Percentiles rank a stretch among this genome's conserved stretches.
phyloP scores from a whole-genome alignment of 1,284 basidiomycete genomes.

The Moniliophthora roreri region DNA sequence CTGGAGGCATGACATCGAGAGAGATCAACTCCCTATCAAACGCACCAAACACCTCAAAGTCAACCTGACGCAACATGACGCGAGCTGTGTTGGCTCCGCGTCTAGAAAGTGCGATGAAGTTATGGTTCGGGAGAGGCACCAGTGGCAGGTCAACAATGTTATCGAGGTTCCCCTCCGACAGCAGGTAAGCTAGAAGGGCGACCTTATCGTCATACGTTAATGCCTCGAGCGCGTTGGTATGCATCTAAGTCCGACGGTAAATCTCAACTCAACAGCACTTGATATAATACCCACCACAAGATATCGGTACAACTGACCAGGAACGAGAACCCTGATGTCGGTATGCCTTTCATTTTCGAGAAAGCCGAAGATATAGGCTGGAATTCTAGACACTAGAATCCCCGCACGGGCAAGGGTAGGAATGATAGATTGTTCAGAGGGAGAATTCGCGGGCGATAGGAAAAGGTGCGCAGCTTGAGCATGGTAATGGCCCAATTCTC shows the following conservation, averaged over 20 bases:
- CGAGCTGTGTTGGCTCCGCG: too few relatives aligned
- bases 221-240: too few relatives aligned
- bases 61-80: neutral
- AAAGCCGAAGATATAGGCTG: neutral
- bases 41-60: slow-evolving; percentile 3
- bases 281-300: neutral
- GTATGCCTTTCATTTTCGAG: neutral
- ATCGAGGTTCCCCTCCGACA: slow-evolving; percentile 27
- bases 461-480: too few relatives aligned
- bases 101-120: slow-evolving; percentile 22
- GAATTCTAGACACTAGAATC: neutral
- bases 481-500: too few relatives aligned
- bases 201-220: slow-evolving; percentile 14
- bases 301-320: neutral
- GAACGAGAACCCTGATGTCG: neutral
- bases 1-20: neutral
- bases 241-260: too few relatives aligned
- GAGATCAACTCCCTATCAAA: slow-evolving; percentile 3
- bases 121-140: slow-evolving; percentile 24
- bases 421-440: neutral
- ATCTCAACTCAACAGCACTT: too few relatives aligned
- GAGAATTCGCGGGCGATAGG: neutral
- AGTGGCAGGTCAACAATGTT: slow-evolving; percentile 35
- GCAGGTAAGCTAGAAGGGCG: slow-evolving; percentile 32
- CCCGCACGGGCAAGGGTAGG: neutral